Conservation (phyloP, 1,139 yeast genomes). For the Magnusiomyces clavatus region DNA sequence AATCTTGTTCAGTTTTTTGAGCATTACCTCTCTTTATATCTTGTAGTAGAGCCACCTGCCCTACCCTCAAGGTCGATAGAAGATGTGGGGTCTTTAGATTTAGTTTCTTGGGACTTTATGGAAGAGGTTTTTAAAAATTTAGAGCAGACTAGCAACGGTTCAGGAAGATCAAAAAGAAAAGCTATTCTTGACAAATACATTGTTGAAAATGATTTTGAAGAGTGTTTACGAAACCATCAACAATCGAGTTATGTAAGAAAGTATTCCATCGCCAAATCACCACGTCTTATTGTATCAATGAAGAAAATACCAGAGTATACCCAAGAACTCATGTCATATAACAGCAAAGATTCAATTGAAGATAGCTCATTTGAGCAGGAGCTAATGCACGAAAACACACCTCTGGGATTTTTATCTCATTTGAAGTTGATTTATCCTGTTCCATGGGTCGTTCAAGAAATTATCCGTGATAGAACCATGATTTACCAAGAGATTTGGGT, state of each 20-base stretch:
- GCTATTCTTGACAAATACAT: neutral
- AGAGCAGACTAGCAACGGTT: neutral
- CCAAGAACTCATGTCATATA: neutral
- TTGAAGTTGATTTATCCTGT: slow-evolving; percentile 1
- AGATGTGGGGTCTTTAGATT: neutral
- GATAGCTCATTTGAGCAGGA: neutral
- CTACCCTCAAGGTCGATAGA: neutral
- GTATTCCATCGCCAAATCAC: neutral
- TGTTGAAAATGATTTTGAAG: slow-evolving; percentile 6
- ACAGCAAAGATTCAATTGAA: neutral
- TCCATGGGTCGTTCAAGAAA: slow-evolving; percentile 4
- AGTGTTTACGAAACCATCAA: neutral
- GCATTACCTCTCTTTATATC: slow-evolving; percentile 2
- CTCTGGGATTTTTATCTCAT: neutral
- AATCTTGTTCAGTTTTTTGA: slow-evolving; percentile 3
- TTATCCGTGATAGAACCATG: slow-evolving; percentile 1
- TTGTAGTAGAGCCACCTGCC: neutral
- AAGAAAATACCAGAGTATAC: neutral
- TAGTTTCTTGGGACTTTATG: slow-evolving; percentile 1
- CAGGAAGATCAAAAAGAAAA: neutral
- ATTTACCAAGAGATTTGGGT: slow-evolving; percentile 3
- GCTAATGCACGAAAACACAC: neutral
- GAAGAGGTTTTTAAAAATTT: neutral
- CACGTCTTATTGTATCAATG: neutral
- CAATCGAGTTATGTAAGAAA: neutral